Base-by-base conservation (phyloP, 805 yeast genomes). In the Myxozyma neotropica region DNA sequence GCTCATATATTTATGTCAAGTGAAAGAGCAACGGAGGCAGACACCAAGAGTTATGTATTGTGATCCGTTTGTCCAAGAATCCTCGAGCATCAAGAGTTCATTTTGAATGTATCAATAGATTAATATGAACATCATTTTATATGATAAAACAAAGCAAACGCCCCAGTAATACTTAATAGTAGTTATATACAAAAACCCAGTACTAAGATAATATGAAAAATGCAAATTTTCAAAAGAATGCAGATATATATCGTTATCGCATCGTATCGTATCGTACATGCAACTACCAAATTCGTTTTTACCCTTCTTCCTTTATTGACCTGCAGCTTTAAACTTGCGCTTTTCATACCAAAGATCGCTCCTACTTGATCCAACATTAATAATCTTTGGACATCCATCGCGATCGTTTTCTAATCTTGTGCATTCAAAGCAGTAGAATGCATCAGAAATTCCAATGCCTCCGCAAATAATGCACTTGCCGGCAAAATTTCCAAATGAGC, bases 381-480 rank as follows among this genome's bases (percentile, higher is more conserved):
- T 72, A 54, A 92, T 83, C 67, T 86, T 81, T 0, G 97, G 97
- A 75, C 98, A 92, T 0, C 98, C 98, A 71, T 92, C 97, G 45
- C 96, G 77, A 70, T 88, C 89, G 68, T 83, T 84, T 70, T 91
- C 97, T 42, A 82, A 69, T 50, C 82, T 70, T 4, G 90, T 92
- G 72, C 98, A 92, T 70, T 90, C 96, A 64, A 82, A 79, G 70
- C 98, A 92, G 72, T 89, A 93, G 68, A 78, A 87, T 0, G 97
- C 96, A 58, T 85, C 87, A 13, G 80, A 79, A 8, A 80, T 80
- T 4, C 91, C 89, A 10, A 64, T 67, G 27, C 78, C 77, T 21
- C 89, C 87, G 74, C 98, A 92, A 21, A 91, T 76, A n/a, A 92
- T 83, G 71, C 98, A 92, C 61, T 80, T 81, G 19, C 80, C 81